Evolutionary conservation across 176 grass and related monocot species (phyloP).

Genomic region (Triticum aestivum): IWGSC_CS_RefSeq_v2.1 NC_057800.1:661065269-661065768

Average conservation of each 20-base stretch:
- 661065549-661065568: not conserved
- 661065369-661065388: conserved; percentile 4
- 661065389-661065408: conserved; percentile 54
- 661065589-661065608: not conserved
- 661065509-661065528: not conserved
- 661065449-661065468: conserved; percentile 92
- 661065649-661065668: not conserved
- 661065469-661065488: conserved; percentile 99
- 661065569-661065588: not conserved
- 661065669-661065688: not conserved
- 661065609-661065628: too few relatives aligned
- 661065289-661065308: not conserved
- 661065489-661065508: conserved; percentile 79
- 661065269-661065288: not conserved
- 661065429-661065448: conserved; percentile 90
- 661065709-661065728: conserved; percentile 16
- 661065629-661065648: not conserved
- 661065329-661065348: not conserved
- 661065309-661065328: not conserved
- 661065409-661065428: conserved; percentile 98
- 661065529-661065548: not conserved
- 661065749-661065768: conserved; percentile 81
- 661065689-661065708: conserved; percentile 13
- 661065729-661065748: conserved; percentile 99
- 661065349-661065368: not conserved